phyloP scores from a whole-genome alignment of 139 green algal genomes.

The Chlamydomonas sp. region DNA sequence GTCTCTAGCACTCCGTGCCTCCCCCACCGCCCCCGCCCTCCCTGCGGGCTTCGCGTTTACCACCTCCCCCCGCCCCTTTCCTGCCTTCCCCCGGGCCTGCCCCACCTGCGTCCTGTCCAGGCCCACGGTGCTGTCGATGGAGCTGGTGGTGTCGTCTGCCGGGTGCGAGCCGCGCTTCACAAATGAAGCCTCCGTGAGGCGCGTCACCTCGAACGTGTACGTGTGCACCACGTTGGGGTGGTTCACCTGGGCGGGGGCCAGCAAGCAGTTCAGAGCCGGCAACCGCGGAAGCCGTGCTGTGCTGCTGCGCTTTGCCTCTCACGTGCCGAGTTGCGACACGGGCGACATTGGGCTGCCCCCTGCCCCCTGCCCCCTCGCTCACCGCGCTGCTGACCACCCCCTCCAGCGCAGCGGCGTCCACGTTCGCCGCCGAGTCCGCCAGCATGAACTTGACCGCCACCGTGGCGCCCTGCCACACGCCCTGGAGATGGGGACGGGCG shows the following conservation, averaged over 20 bases:
- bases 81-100: no score
- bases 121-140: background rate
- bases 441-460: slow-evolving; percentile 31
- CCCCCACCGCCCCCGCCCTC: no score
- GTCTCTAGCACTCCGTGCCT: no score
- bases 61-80: no score
- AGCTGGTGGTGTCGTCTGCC: background rate
- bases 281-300: background rate
- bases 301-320: background rate
- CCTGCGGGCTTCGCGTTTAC: no score
- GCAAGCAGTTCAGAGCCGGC: background rate
- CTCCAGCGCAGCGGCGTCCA: slow-evolving; percentile 16
- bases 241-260: background rate
- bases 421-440: background rate
- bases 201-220: background rate
- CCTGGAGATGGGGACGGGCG: background rate
- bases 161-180: background rate
- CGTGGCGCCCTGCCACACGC: slow-evolving; percentile 14
- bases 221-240: slow-evolving; percentile 34
- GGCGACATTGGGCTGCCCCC: background rate
- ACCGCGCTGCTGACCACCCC: slow-evolving; percentile 9
- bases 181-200: slow-evolving; percentile 13
- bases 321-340: background rate
- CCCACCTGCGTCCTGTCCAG: no score
- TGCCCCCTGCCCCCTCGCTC: background rate